Base-by-base conservation (phyloP, 2,329 filamentous ascomycete genomes). In the Domatiomyces catenatus region DNA sequence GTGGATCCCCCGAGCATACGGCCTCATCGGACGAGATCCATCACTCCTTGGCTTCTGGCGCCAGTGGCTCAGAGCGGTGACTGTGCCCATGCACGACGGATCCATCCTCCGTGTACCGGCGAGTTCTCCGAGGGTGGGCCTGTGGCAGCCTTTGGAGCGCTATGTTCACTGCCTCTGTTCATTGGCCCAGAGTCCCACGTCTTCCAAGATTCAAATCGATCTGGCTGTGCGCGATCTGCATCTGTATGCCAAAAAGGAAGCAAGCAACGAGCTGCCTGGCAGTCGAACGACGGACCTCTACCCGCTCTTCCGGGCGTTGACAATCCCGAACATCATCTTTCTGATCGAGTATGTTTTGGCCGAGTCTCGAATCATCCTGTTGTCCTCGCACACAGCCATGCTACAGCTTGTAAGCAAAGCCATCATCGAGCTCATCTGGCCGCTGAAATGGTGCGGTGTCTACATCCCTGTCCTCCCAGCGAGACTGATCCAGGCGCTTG, bases 91-190 rank as follows among this genome's bases (percentile, higher is more conserved):
- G 92, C 88, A 82, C 1, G 88, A 94, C 63, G 87, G 90, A 18
- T 80, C 76, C 12, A 75, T 98, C 26, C 70, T 92, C 58, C 78
- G 89, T 51, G 81, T 98, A 6, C 87, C 92, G 5, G 75, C 86
- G 8, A 94, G 84, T 66, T 96, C 90, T 4, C 89, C 92, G 10
- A 86, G 81, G 61, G 81, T 94, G 56, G 92, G 92, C 44, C 80
- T 88, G 63, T 98, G 92, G 92, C 90, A 95, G 65, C 92, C 92
- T 12, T 71, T 98, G 53, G 92, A 98, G 70, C 82, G 89, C 63
- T 98, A 96, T 66, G 89, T 98, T 32, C 83, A 96, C 69, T 96
- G 96, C 65, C 74, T 98, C 32, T 98, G 92, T 68, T 89, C 89
- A 8, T 90, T 96, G 68, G 92, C 92, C 1, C 84, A 93, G 62